A percentile compares a stretch with the other conserved stretches of the same genome.
Conservation (phyloP, 2,329 filamentous ascomycete genomes). For the Trichophyton schoenleinii region DNA sequence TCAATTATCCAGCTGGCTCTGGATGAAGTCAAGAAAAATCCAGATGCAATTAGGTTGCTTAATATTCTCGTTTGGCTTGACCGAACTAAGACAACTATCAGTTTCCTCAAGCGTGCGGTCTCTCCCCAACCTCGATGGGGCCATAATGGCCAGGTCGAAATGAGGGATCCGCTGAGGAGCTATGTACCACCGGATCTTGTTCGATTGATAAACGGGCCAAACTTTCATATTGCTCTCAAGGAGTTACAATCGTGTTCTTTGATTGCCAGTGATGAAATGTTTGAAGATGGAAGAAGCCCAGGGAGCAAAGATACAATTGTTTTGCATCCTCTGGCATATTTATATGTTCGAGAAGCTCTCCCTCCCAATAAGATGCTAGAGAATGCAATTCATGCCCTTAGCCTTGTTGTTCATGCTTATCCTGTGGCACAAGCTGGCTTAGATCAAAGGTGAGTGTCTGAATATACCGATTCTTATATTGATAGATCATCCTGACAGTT, state of each 20-base stretch:
- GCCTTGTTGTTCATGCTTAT: slow-evolving; percentile 5
- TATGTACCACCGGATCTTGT: neutral
- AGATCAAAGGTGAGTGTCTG: neutral
- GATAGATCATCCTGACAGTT: neutral
- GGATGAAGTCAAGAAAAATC: slow-evolving; percentile 6
- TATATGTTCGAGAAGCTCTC: slow-evolving; percentile 3
- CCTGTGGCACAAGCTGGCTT: slow-evolving; percentile 1
- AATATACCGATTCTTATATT: neutral
- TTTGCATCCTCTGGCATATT: slow-evolving; percentile 6
- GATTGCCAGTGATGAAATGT: slow-evolving; percentile 1
- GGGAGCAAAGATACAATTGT: neutral
- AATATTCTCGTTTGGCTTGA: slow-evolving; percentile 8
- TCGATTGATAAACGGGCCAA: slow-evolving; percentile 4
- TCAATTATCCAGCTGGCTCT: slow-evolving; percentile 3
- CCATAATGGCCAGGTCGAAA: neutral
- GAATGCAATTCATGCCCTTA: slow-evolving; percentile 4
- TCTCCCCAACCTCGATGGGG: slow-evolving; percentile 2
- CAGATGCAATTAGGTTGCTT: neutral
- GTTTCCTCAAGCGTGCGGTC: slow-evolving; percentile 5
- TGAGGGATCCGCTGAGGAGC: neutral
- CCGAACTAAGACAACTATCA: slow-evolving; percentile 3
- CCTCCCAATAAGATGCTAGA: neutral
- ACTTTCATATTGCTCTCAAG: neutral
- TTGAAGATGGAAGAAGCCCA: neutral
- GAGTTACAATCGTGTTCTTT: slow-evolving; percentile 3